These are phyloP conservation scores for Papiliotrema fonsecae DNA, from an alignment of 1,284 basidiomycete species.

Conservation along the genomic window DNA sequence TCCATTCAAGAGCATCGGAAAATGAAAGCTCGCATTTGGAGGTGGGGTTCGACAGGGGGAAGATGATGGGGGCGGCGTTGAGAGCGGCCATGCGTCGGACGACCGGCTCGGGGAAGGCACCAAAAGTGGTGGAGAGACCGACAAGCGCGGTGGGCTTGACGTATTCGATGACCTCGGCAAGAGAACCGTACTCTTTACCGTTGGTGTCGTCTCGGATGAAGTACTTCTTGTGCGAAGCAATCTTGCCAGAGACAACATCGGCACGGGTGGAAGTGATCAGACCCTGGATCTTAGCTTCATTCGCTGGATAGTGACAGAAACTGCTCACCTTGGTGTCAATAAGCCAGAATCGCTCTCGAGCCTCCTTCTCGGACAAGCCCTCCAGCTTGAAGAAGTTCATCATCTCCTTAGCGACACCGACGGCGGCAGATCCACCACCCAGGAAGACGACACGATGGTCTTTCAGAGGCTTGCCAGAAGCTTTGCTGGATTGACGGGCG, in stretches of 20 bases:
- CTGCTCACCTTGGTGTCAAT: slow-evolving; percentile 62
- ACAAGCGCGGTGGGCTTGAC: slow-evolving; percentile 88
- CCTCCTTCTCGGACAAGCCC: slow-evolving; percentile 71
- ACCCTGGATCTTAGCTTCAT: slow-evolving; percentile 53
- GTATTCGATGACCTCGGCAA: slow-evolving; percentile 75
- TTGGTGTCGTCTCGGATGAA: slow-evolving; percentile 76
- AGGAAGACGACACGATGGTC: slow-evolving; percentile 88
- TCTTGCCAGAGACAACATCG: slow-evolving; percentile 53
- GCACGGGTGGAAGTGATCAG: slow-evolving; percentile 66
- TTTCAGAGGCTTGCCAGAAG: slow-evolving; percentile 62
- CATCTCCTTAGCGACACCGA: slow-evolving; percentile 76
- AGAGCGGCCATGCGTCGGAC: slow-evolving; percentile 77
- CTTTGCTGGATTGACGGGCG: slow-evolving; percentile 67
- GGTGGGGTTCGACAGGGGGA: slow-evolving; percentile 93
- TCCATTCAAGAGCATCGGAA: slow-evolving; percentile 72
- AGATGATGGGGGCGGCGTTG: slow-evolving; percentile 77
- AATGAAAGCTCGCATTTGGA: slow-evolving; percentile 69
- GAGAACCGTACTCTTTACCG: slow-evolving; percentile 66
- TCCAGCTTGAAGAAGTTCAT: slow-evolving; percentile 78
- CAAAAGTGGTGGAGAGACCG: slow-evolving; percentile 81
- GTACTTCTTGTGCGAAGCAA: slow-evolving; percentile 75
- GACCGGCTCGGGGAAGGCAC: slow-evolving; percentile 72
- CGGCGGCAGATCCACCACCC: slow-evolving; percentile 44
- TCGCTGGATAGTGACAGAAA: background rate
- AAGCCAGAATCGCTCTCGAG: slow-evolving; percentile 72